Conservation (phyloP, 352 stramenopile species). For the Lagenidium sp. region DNA sequence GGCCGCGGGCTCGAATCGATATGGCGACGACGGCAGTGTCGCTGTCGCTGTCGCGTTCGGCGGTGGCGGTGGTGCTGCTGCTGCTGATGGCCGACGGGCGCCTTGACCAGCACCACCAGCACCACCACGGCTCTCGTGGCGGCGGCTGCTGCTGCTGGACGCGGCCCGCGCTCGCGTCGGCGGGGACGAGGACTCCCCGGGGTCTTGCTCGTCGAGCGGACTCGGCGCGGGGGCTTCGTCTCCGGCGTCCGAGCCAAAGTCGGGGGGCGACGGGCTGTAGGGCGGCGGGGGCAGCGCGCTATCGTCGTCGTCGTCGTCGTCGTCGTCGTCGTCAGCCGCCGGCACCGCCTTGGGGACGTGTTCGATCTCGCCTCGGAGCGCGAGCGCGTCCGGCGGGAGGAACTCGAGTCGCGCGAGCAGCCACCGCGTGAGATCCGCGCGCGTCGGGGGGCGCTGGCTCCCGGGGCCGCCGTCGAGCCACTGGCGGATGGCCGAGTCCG, state of each 20-base stretch:
- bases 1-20: slow-evolving; percentile 23
- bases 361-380: background rate
- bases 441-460: slow-evolving; percentile 18
- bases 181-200: no score
- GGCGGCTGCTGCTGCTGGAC: background rate
- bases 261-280: background rate
- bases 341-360: background rate
- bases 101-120: no score
- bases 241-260: background rate
- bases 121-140: background rate
- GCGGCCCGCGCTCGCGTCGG: no score
- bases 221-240: background rate
- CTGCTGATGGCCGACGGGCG: no score
- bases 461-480: slow-evolving; percentile 18
- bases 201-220: no score
- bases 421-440: slow-evolving; percentile 42
- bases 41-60: no score
- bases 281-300: no score
- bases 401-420: slow-evolving; percentile 46
- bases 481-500: slow-evolving; percentile 30
- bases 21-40: background rate
- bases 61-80: no score
- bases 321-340: background rate
- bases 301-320: slow-evolving; percentile 5
- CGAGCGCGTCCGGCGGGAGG: background rate